Conservation (phyloP, 1,284 basidiomycete species). For the Leccinum griseonigrum region DNA sequence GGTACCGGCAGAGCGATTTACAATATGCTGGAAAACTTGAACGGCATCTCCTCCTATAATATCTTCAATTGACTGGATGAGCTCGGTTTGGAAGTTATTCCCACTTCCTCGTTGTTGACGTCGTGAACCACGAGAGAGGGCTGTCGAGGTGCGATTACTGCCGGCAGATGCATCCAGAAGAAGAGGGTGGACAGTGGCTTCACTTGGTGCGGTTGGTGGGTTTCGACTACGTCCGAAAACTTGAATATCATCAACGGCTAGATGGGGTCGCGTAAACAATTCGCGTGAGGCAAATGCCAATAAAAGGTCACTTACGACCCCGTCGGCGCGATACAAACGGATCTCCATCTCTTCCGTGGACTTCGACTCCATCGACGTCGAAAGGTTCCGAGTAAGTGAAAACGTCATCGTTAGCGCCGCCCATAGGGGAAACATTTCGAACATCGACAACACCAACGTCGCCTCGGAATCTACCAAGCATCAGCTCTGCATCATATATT, state of each 20-base stretch:
- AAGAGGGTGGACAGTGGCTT: constrained; percentile 79
- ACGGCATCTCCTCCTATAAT: constrained; percentile 80
- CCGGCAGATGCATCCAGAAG: constrained; percentile 62
- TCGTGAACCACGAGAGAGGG: constrained; percentile 51
- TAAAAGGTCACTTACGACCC: constrained; percentile 38
- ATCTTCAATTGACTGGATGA: constrained; percentile 80
- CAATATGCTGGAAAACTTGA: constrained; percentile 81
- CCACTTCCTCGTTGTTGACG: constrained; percentile 53
- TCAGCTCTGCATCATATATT: constrained; percentile 11
- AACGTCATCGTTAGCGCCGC: constrained; percentile 40
- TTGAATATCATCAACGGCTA: constrained; percentile 53
- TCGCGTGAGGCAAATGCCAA: background rate
- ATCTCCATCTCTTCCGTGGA: constrained; percentile 40
- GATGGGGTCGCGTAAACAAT: constrained; percentile 8
- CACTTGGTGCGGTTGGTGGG: constrained; percentile 48
- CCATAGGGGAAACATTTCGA: constrained; percentile 37
- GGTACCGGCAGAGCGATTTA: constrained; percentile 52
- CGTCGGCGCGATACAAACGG: constrained; percentile 56
- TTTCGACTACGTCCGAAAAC: constrained; percentile 63
- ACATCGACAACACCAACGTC: constrained; percentile 49
- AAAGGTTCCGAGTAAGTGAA: constrained; percentile 55
- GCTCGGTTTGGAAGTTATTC: constrained; percentile 50
- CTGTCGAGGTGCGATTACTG: constrained; percentile 42
- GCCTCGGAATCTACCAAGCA: constrained; percentile 42
- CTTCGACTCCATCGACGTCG: constrained; percentile 38